Percentiles rank a stretch among this genome's conserved stretches.
phyloP scores from a whole-genome alignment of 192 early-diverging fungal genomes.

The Coemansia sp. region DNA sequence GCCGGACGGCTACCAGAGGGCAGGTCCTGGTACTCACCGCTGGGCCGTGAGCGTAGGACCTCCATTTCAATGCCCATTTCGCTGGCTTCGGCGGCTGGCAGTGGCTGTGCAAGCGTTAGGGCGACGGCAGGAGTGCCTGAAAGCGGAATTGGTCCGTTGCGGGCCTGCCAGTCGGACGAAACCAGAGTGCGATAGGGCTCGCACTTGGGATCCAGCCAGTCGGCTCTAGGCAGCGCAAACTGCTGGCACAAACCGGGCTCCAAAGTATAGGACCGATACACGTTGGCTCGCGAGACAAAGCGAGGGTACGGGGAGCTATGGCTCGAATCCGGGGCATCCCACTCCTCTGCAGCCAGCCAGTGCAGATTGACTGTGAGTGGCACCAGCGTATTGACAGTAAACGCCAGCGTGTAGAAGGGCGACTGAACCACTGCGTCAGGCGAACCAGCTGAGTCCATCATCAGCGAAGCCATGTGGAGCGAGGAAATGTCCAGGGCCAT shows the following conservation, averaged over 20 bases:
- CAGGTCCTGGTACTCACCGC: neutral
- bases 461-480: slow-evolving; percentile 36
- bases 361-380: slow-evolving; percentile 33
- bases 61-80: slow-evolving; percentile 18
- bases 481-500: slow-evolving; percentile 30
- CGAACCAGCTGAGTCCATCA: slow-evolving; percentile 17
- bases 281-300: slow-evolving; percentile 36
- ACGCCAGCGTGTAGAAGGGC: slow-evolving; percentile 36
- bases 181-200: slow-evolving; percentile 41
- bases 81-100: neutral
- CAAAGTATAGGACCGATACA: slow-evolving; percentile 25
- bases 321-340: slow-evolving; percentile 19
- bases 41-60: slow-evolving; percentile 6
- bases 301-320: slow-evolving; percentile 10
- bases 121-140: neutral
- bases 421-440: slow-evolving; percentile 26
- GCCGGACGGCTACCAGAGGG: neutral
- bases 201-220: slow-evolving; percentile 42
- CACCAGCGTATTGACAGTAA: slow-evolving; percentile 39
- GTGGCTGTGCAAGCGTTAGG: neutral
- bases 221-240: slow-evolving; percentile 30
- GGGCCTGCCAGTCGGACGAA: slow-evolving; percentile 49
- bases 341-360: slow-evolving; percentile 48
- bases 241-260: slow-evolving; percentile 28
- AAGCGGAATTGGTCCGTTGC: slow-evolving; percentile 6